Conservation (phyloP, 2,329 filamentous ascomycete genomes). For the Pseudohalonectria lignicola region DNA sequence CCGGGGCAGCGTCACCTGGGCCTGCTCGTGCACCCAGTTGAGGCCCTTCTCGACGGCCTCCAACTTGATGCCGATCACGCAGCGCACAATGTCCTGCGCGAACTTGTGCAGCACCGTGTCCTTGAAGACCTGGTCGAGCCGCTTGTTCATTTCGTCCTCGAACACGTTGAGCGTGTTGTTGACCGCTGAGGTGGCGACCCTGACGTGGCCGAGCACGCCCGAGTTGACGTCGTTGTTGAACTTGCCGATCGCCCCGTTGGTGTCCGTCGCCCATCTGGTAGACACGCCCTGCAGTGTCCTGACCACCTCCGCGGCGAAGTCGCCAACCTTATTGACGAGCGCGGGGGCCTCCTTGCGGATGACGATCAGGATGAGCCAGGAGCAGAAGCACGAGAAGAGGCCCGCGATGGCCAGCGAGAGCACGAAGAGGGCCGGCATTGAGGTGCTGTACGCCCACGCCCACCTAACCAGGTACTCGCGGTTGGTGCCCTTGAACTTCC, state of each 20-base stretch:
- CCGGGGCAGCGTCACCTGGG: constrained; percentile 68
- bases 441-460: constrained; percentile 81
- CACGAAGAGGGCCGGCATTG: constrained; percentile 73
- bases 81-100: constrained; percentile 70
- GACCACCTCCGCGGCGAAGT: constrained; percentile 72
- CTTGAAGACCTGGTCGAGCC: constrained; percentile 69
- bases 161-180: constrained; percentile 81
- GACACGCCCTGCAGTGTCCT: constrained; percentile 62
- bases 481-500: constrained; percentile 24
- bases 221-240: constrained; percentile 60
- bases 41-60: constrained; percentile 74
- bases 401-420: constrained; percentile 74
- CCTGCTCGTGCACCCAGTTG: constrained; percentile 88
- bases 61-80: constrained; percentile 81
- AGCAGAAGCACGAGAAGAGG: constrained; percentile 71
- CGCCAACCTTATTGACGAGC: constrained; percentile 62
- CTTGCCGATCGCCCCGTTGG: constrained; percentile 56
- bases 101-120: constrained; percentile 70
- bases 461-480: constrained; percentile 68
- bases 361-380: constrained; percentile 63
- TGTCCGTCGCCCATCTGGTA: constrained; percentile 61
- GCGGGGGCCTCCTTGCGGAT: constrained; percentile 68
- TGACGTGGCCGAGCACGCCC: constrained; percentile 79
- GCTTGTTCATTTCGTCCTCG: constrained; percentile 62
- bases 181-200: constrained; percentile 68